phyloP scores from a whole-genome alignment of 768 basidiomycete genomes.

The Collybia sordida region DNA sequence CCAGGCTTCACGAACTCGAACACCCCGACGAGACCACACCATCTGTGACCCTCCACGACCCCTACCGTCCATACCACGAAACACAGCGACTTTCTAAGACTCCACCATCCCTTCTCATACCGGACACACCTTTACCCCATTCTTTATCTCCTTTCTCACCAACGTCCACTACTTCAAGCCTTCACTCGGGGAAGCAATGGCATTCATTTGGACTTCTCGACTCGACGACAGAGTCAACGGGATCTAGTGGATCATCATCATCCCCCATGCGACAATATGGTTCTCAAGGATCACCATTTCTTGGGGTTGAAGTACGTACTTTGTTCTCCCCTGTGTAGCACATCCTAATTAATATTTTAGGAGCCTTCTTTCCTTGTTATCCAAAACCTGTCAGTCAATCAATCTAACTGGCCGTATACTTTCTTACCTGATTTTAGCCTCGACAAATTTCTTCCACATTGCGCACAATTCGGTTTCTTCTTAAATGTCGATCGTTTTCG shows the following conservation, averaged over 20 bases:
- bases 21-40: constrained; percentile 47
- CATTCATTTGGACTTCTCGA: constrained; percentile 33
- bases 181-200: constrained; percentile 46
- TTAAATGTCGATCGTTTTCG: constrained; percentile 51
- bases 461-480: constrained; percentile 65
- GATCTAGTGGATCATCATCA: constrained; percentile 40
- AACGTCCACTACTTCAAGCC: constrained; percentile 43
- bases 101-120: constrained; percentile 29
- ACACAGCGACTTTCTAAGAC: constrained; percentile 30
- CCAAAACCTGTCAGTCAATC: constrained; percentile 33
- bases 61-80: constrained; percentile 39
- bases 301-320: constrained; percentile 37
- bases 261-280: constrained; percentile 34
- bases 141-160: constrained; percentile 45
- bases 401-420: neutral
- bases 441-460: constrained; percentile 57
- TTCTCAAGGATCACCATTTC: constrained; percentile 29
- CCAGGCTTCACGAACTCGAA: constrained; percentile 57
- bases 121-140: constrained; percentile 25
- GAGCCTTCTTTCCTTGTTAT: constrained; percentile 38
- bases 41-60: constrained; percentile 49
- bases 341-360: constrained; percentile 21
- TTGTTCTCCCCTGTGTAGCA: neutral
- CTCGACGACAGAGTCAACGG: constrained; percentile 40
- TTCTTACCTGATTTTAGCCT: constrained; percentile 36